Base-by-base conservation (phyloP, 441 rosid species). In the Corymbia calophylla region DNA sequence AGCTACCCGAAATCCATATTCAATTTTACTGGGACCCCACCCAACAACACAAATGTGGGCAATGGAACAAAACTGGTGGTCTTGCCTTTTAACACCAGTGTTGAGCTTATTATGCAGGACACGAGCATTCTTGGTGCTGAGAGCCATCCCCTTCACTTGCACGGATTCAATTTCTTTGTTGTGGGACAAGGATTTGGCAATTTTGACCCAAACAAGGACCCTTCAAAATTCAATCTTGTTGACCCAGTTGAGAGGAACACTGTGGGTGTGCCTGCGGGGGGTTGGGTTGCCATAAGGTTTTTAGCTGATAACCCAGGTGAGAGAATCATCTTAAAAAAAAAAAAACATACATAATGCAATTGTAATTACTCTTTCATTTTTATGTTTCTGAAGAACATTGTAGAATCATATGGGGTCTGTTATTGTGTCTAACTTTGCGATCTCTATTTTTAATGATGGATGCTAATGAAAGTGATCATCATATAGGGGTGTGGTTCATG, bases 401-500 rank as follows among this genome's bases (percentile, higher is more conserved):
- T 73, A 73, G 49, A 39, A 21, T 73, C 49, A 12, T 73, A 73
- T 12, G 51, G 51, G 51, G 9, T 73, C 29, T 23, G 49, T 73
- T 21, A 73, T 39, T 47, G 17, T 44, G n/a, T 39, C 49, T 39
- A 73, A 39, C 49, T 73, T 73, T 39, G 48, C 82, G 23, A 13
- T 11, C 21, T 73, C 51, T 21, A 39, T 39, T 73, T 11, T 73
- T 73, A 73, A 39, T 73, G 84, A 73, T 39, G 84, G 16, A 73
- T 60, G 49, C 31, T 87, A n/a, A 87, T 9, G 49, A 88, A 32
- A 32, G 44, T 21, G 62, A 13, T 47, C 35, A 90, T 47, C 55
- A 64, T 25, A 39, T 91, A 97, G 98, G 98, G 88, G 97, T 94
- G 89, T 96, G 98, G 97, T 64, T 95, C 8, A 94, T 97, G 98